Percentiles rank a stretch among this genome's conserved stretches.
These are phyloP conservation scores for Citrullus mucosospermus DNA, from an alignment of 306 rosid genomes.

Conservation along the genomic window DNA sequence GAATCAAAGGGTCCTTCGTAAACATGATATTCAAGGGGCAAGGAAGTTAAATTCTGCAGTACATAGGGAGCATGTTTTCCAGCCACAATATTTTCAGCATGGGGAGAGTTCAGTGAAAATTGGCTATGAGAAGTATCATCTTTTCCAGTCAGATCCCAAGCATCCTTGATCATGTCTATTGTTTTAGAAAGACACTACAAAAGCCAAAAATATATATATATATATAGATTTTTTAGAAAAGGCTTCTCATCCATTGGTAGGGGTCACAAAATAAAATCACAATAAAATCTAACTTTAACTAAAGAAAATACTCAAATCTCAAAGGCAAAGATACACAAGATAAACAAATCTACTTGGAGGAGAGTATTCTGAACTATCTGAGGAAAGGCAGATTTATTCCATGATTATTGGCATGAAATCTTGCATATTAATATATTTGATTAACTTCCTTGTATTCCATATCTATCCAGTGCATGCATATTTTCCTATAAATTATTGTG, in stretches of 20 bases:
- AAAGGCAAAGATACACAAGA: not conserved
- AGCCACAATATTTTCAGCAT: slow-evolving; percentile 30
- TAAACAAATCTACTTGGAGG: not conserved
- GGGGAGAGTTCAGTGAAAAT: slow-evolving; percentile 24
- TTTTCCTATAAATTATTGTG: not conserved
- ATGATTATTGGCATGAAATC: not conserved
- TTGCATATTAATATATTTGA: not conserved
- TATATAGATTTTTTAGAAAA: not conserved
- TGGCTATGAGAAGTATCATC: slow-evolving; percentile 36
- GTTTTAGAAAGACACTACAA: slow-evolving; percentile 71
- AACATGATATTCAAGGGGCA: slow-evolving; percentile 50
- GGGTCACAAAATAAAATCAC: not conserved
- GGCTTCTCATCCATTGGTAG: not conserved
- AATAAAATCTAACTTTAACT: not conserved
- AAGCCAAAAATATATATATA: not conserved
- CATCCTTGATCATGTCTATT: slow-evolving; percentile 56
- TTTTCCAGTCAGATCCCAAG: slow-evolving; percentile 31
- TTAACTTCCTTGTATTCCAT: not conserved
- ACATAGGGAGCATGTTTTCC: slow-evolving; percentile 77
- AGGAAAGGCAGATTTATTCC: not conserved
- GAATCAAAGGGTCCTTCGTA: slow-evolving; percentile 34
- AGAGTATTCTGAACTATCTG: not conserved
- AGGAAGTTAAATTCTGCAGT: slow-evolving; percentile 77
- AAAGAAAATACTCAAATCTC: not conserved
- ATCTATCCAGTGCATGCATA: not conserved